Percentiles rank a stretch among this genome's conserved stretches.
Evolutionary conservation across 2,329 filamentous ascomycete species (phyloP).

Genomic region (Remersonia thermophila): DNA sequence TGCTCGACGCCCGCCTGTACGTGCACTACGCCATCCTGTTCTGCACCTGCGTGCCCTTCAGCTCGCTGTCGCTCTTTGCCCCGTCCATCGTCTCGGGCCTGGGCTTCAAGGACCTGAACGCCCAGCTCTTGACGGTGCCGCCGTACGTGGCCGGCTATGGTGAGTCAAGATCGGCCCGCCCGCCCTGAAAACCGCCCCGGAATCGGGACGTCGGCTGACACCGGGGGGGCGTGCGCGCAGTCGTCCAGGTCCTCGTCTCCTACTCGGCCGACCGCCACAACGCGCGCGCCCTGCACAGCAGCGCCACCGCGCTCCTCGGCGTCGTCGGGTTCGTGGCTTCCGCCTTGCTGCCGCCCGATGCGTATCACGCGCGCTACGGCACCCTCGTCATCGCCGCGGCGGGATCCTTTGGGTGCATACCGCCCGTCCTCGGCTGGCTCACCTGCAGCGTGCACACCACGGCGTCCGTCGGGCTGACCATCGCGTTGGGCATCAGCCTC

Average conservation of each 20-base stretch:
- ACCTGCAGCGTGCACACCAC: slow-evolving; percentile 56
- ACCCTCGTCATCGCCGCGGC: slow-evolving; percentile 57
- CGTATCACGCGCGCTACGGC: slow-evolving; percentile 51
- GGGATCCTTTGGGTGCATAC: slow-evolving; percentile 57
- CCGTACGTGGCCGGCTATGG: slow-evolving; percentile 50
- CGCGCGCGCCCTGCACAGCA: slow-evolving; percentile 34
- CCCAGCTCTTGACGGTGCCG: slow-evolving; percentile 55
- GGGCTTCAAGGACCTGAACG: slow-evolving; percentile 37
- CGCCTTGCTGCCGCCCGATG: slow-evolving; percentile 46
- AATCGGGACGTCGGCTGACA: too few species aligned
- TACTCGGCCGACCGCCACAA: slow-evolving; percentile 54
- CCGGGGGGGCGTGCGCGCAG: too few species aligned
- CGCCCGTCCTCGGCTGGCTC: slow-evolving; percentile 59
- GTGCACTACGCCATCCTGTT: slow-evolving; percentile 48
- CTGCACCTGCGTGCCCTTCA: slow-evolving; percentile 42
- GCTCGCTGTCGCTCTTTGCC: slow-evolving; percentile 48
- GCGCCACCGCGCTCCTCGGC: slow-evolving; percentile 30
- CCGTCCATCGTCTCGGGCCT: slow-evolving; percentile 47
- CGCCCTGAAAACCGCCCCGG: not conserved
- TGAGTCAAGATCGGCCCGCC: slow-evolving; percentile 15
- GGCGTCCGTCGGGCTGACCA: slow-evolving; percentile 52
- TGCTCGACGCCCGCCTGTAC: slow-evolving; percentile 56
- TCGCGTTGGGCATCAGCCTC: slow-evolving; percentile 57
- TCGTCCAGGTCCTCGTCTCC: slow-evolving; percentile 29
- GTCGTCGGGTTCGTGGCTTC: slow-evolving; percentile 46